Base-by-base conservation (phyloP, 768 basidiomycete genomes). In the Hirschioporus abietinus region DNA sequence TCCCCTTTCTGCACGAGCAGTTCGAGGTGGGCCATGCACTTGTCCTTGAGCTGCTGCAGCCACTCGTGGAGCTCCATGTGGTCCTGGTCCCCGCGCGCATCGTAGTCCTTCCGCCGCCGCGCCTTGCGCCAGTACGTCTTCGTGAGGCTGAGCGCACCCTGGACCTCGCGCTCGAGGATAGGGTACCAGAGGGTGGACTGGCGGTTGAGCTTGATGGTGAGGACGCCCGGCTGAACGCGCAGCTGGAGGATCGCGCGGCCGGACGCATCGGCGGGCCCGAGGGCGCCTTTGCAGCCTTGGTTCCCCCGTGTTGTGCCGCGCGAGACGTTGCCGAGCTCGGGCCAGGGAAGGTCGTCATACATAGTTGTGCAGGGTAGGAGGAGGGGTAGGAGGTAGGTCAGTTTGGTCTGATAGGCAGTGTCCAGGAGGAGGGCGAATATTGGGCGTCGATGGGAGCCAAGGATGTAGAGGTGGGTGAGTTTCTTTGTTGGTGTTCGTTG, bases 11-110 rank as follows among this genome's bases (percentile, higher is more conserved):
- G 91, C 88, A 93, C 92, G 70, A 92, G 86, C 1, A 92, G 82
- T 75, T 92, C 91, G 58, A 93, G 82, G 77, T 93, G 90, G 60
- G 90, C 90, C 91, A 93, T 93, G 64, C 89, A 91, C 76, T 92
- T 93, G 77, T 93, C 91, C 76, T 93, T 93, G 71, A 93, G 81
- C 75, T 92, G 91, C 71, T 93, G 91, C 1, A 93, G 78, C 91
- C 91, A 93, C 73, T 93, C 91, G 71, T 92, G 91, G 24, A 93
- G 78, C 73, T 93, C 91, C 91, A 93, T 92, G 72, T 93, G 91
- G 73, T 93, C 91, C 74, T 92, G 91, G 79, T 93, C 91, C 1
- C 90, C 91, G 63, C 88, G 86, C 63, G 89, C 86, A 73, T 93
- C 90, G 77, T 90, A 93, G 78, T 92, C 91, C 77, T 93, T 91